These are phyloP conservation scores for Symbiodinium natans DNA, from an alignment of 73 alveolate genomes.

Conservation along the genomic window DNA sequence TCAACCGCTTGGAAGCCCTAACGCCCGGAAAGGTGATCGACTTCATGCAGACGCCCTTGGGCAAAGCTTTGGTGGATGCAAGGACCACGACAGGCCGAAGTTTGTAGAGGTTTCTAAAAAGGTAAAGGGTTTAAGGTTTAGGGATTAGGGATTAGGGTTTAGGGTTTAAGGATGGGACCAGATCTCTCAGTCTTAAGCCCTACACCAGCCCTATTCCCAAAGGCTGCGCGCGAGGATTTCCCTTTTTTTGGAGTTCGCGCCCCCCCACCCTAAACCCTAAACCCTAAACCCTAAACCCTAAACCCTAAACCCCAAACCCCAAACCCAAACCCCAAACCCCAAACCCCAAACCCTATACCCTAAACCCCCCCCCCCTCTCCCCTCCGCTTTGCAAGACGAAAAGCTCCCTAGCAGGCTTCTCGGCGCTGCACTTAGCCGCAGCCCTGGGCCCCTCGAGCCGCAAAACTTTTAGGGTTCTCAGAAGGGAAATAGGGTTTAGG, in stretches of 20 bases:
- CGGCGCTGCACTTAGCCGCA: slow-evolving; percentile 54
- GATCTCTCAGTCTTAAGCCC: too few species aligned
- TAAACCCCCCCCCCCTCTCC: too few species aligned
- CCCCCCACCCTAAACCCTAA: neutral
- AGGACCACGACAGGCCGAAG: slow-evolving; percentile 68
- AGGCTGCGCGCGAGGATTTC: too few species aligned
- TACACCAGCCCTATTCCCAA: too few species aligned
- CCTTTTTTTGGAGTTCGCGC: neutral
- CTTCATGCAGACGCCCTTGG: slow-evolving; percentile 67
- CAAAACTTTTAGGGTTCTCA: neutral
- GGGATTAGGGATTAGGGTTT: neutral
- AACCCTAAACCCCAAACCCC: neutral
- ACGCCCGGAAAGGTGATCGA: neutral
- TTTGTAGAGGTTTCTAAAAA: too few species aligned
- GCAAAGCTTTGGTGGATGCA: slow-evolving; percentile 38
- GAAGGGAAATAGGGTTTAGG: too few species aligned
- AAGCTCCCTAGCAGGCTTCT: too few species aligned
- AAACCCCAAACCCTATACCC: too few species aligned
- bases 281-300: neutral
- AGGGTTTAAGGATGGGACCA: neutral
- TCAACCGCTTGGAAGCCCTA: neutral
- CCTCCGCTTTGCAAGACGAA: neutral
- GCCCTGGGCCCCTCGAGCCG: neutral
- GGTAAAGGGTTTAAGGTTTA: too few species aligned
- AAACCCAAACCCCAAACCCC: neutral